Evolutionary conservation across 176 grass and related monocot genomes (phyloP).

Genomic region (Triticum turgidum): DNA sequence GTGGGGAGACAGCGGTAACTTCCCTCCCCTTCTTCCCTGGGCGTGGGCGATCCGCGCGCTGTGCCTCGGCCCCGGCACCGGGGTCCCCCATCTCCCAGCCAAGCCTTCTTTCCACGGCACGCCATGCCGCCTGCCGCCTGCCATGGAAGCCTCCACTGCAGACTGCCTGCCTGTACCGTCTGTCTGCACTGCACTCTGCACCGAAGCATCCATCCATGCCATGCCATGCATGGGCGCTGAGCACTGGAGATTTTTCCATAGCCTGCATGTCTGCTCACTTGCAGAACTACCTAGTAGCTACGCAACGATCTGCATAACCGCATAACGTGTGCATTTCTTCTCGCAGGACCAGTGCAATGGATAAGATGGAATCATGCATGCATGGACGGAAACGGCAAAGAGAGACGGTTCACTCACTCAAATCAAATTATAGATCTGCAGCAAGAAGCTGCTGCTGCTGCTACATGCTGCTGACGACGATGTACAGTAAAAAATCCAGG

Average conservation of each 20-base stretch:
- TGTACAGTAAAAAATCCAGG: conserved; percentile 73
- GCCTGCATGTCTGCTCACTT: background rate
- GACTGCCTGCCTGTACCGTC: conserved; percentile 40
- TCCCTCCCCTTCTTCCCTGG: background rate
- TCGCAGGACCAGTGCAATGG: background rate
- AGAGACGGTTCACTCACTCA: too few relatives aligned
- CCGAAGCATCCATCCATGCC: background rate
- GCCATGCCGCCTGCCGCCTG: conserved; percentile 7
- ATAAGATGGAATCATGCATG: background rate
- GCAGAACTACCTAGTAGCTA: background rate
- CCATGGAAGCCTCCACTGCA: conserved; percentile 50
- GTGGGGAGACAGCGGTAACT: background rate
- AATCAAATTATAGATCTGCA: conserved; percentile 13
- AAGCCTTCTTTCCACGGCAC: conserved; percentile 60
- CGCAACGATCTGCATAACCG: background rate
- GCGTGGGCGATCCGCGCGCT: background rate
- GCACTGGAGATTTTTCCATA: background rate
- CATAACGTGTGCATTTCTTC: too few relatives aligned
- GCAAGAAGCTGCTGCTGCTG: background rate
- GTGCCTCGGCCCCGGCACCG: conserved; percentile 14
- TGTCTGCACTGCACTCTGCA: background rate
- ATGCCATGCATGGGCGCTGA: background rate
- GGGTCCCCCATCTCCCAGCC: background rate
- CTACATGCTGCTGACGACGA: background rate
- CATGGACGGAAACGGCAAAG: background rate